phyloP scores from a whole-genome alignment of 768 basidiomycete species.

The Lentinula aciculospora region DNA sequence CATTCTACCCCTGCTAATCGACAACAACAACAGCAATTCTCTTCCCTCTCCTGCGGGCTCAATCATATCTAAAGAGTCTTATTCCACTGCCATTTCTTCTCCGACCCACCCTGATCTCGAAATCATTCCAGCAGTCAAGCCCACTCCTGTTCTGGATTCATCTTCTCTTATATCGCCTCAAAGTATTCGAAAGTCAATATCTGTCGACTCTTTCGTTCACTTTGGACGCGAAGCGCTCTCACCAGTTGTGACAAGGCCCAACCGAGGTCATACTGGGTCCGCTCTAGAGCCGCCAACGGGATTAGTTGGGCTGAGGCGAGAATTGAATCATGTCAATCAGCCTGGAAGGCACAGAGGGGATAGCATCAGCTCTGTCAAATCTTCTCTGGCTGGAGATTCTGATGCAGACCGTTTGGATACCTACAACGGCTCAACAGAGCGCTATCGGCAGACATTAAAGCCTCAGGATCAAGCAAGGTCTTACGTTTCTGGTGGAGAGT shows the following conservation, averaged over 20 bases:
- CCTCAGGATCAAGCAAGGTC: slow-evolving; percentile 35
- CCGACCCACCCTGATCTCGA: slow-evolving; percentile 22
- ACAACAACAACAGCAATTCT: not conserved
- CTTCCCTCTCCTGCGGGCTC: slow-evolving; percentile 26
- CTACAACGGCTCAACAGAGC: slow-evolving; percentile 31
- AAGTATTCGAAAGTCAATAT: slow-evolving; percentile 65
- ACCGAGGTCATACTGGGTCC: slow-evolving; percentile 30
- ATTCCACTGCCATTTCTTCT: slow-evolving; percentile 38
- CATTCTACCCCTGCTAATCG: not conserved
- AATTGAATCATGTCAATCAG: slow-evolving; percentile 20
- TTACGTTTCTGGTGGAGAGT: slow-evolving; percentile 49
- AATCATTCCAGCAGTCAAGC: slow-evolving; percentile 14
- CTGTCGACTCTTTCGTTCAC: slow-evolving; percentile 69
- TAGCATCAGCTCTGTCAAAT: slow-evolving; percentile 45
- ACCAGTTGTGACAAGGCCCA: slow-evolving; percentile 27
- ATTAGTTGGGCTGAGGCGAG: slow-evolving; percentile 17
- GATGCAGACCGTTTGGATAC: slow-evolving; percentile 51
- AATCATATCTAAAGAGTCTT: slow-evolving; percentile 31
- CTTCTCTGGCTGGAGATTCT: slow-evolving; percentile 34
- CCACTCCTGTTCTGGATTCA: slow-evolving; percentile 12
- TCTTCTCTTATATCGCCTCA: slow-evolving; percentile 28
- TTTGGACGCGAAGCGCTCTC: slow-evolving; percentile 31
- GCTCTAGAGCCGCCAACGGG: slow-evolving; percentile 27
- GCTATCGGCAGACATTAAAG: slow-evolving; percentile 46
- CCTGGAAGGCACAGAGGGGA: slow-evolving; percentile 47